Conservation (phyloP, 2,329 filamentous ascomycete genomes). For the Xylariaceae sp. region DNA sequence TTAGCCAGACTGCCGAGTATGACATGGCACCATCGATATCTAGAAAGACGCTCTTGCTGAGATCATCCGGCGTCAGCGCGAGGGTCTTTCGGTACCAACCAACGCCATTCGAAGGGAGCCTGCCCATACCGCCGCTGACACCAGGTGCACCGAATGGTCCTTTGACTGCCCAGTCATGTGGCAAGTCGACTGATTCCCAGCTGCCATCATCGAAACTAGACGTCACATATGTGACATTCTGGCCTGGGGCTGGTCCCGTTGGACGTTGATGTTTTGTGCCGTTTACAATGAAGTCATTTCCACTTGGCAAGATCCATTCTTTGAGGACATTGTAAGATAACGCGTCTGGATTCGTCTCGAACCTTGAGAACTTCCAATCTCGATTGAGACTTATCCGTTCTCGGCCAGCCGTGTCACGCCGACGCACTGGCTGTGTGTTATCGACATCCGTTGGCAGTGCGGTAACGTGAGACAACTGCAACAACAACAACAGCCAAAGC, state of each 20-base stretch:
- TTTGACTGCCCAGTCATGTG: slow-evolving; percentile 45
- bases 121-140: slow-evolving; percentile 39
- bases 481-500: too few species aligned
- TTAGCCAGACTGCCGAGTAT: slow-evolving; percentile 51
- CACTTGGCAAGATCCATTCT: slow-evolving; percentile 33
- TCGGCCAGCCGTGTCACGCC: slow-evolving; percentile 13
- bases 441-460: too few species aligned
- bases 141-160: slow-evolving; percentile 37
- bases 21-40: slow-evolving; percentile 50
- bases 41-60: slow-evolving; percentile 22
- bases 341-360: slow-evolving; percentile 33
- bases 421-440: too few species aligned
- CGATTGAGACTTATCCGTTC: slow-evolving; percentile 35
- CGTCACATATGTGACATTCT: slow-evolving; percentile 29
- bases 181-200: slow-evolving; percentile 40
- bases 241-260: slow-evolving; percentile 22
- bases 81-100: slow-evolving; percentile 48
- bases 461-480: too few species aligned
- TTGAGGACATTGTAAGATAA: slow-evolving; percentile 34
- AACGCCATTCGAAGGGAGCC: slow-evolving; percentile 50
- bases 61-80: slow-evolving; percentile 15
- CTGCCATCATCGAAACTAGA: slow-evolving; percentile 26
- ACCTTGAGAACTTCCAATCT: slow-evolving; percentile 36
- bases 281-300: slow-evolving; percentile 28
- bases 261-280: slow-evolving; percentile 26